Evolutionary conservation across 2,329 filamentous ascomycete genomes (phyloP), one percentile per base, ranked within the genome.

Genomic region (Epichloe hybrida): DNA sequence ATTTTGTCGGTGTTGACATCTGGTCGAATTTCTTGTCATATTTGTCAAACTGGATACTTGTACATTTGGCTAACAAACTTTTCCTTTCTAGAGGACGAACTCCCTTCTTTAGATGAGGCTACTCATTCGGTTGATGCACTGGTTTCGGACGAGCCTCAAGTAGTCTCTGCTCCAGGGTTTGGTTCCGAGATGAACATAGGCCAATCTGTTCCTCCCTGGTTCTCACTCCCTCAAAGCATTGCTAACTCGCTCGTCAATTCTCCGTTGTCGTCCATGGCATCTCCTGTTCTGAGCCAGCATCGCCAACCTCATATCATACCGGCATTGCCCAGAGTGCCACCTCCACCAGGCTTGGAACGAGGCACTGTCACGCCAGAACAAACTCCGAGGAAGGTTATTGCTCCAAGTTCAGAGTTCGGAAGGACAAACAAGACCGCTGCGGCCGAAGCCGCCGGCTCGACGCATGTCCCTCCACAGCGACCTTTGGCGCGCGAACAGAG

Each of bases 51-150:
- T 55, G 35, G 55, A 50, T 58, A 57, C 53, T 54, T 54, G 61
- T 51, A 55, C 57, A 57, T 56, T 54, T 53, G 50, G 43, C 51
- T 56, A 55, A 61, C 70, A 72, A 77, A 77, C 64, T 59, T 59
- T 12, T 37, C 0, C 7, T n/a, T 44, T 61, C 57, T 68, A 86
- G 82, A 84, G 66, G 80, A 84, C 60, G 76, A 80, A 47, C 65
- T 80, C n/a, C 70, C 72, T 52, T 76, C 74, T 9, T 69, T 83
- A 44, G 79, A 82, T 54, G 80, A 83, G 56, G 81, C 75, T 12
- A 74, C 72, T 3, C 72, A 72, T 42, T 81, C 77, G n/a, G 78
- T 87, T 40, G 83, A 86, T 62, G 81, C 81, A 3, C 68, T 87
- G 4, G 83, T 87, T 12, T 78, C 81, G 21, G 83, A 87, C 59